A percentile compares a stretch with the other conserved stretches of the same genome.
Evolutionary conservation across 2,329 filamentous ascomycete species (phyloP).

Genomic region (Cylindrodendrum hubeiense): DNA sequence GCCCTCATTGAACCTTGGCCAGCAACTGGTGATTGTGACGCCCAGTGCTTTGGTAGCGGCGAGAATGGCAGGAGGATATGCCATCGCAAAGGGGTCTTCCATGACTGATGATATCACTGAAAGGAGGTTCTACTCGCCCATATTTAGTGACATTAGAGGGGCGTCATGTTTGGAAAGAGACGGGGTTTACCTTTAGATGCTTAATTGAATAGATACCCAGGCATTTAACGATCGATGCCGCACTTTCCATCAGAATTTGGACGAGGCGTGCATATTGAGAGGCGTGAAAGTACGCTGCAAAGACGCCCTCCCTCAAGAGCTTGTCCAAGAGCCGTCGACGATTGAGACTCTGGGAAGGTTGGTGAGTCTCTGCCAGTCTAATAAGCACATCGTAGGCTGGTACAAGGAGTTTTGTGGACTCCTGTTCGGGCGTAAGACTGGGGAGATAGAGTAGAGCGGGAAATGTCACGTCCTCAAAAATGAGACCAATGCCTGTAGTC

Average conservation of each 20-base stretch:
- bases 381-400: slow-evolving; percentile 77
- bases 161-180: not conserved
- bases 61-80: slow-evolving; percentile 65
- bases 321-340: slow-evolving; percentile 62
- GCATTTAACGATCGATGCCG: slow-evolving; percentile 62
- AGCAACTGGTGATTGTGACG: slow-evolving; percentile 71
- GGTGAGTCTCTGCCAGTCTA: slow-evolving; percentile 58
- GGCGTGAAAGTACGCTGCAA: slow-evolving; percentile 68
- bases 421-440: slow-evolving; percentile 78
- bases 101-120: slow-evolving; percentile 75
- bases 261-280: slow-evolving; percentile 70
- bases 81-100: slow-evolving; percentile 75
- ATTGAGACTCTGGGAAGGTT: slow-evolving; percentile 38
- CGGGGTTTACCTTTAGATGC: slow-evolving; percentile 70
- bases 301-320: slow-evolving; percentile 67
- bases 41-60: slow-evolving; percentile 67
- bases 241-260: slow-evolving; percentile 65
- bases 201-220: slow-evolving; percentile 74
- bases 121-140: slow-evolving; percentile 68
- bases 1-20: slow-evolving; percentile 72
- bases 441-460: slow-evolving; percentile 84
- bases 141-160: slow-evolving; percentile 21
- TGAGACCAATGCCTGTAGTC: slow-evolving; percentile 72
- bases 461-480: slow-evolving; percentile 77
- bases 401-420: slow-evolving; percentile 74